A percentile compares a stretch with the other conserved stretches of the same genome.
Evolutionary conservation across 2,329 filamentous ascomycete species (phyloP).

Genomic region (Raffaelea albimanens): DNA sequence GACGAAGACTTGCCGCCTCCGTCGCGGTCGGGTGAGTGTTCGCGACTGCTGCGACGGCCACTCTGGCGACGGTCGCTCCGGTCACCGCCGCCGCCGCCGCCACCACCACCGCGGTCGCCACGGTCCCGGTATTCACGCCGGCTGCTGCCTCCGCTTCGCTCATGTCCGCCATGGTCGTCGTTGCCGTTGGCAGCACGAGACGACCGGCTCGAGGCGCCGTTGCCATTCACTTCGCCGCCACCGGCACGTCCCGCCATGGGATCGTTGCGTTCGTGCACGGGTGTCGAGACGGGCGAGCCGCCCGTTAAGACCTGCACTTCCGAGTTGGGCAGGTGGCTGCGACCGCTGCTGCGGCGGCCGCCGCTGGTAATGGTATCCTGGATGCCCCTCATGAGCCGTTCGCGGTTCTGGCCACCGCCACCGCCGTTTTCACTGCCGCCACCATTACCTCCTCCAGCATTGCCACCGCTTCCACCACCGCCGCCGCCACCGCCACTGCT

Average conservation of each 20-base stretch:
- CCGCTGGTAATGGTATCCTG: slow-evolving; percentile 30
- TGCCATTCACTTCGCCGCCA: too few relatives aligned
- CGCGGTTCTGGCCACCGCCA: slow-evolving; percentile 8
- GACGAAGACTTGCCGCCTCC: slow-evolving; percentile 21
- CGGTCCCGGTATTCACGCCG: neutral
- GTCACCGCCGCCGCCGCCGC: slow-evolving; percentile 8
- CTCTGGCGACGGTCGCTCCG: slow-evolving; percentile 31
- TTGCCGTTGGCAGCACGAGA: too few relatives aligned
- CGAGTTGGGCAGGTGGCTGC: slow-evolving; percentile 38
- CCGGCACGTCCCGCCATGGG: too few relatives aligned
- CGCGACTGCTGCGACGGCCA: slow-evolving; percentile 32
- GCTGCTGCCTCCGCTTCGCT: neutral
- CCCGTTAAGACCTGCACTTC: slow-evolving; percentile 48
- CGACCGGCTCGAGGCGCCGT: too few relatives aligned
- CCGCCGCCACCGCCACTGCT: neutral
- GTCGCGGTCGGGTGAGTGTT: slow-evolving; percentile 22
- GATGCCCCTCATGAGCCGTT: slow-evolving; percentile 49
- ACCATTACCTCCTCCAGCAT: neutral
- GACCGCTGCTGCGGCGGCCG: slow-evolving; percentile 21
- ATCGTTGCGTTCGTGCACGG: slow-evolving; percentile 10
- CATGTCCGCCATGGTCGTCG: neutral
- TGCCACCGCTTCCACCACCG: neutral
- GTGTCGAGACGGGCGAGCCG: slow-evolving; percentile 23
- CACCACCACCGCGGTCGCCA: slow-evolving; percentile 6
- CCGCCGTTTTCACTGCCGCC: too few relatives aligned